Percentiles rank a stretch among this genome's conserved stretches.
Conservation (phyloP, 2,329 filamentous ascomycete species). For the Trichophyton schoenleinii region DNA sequence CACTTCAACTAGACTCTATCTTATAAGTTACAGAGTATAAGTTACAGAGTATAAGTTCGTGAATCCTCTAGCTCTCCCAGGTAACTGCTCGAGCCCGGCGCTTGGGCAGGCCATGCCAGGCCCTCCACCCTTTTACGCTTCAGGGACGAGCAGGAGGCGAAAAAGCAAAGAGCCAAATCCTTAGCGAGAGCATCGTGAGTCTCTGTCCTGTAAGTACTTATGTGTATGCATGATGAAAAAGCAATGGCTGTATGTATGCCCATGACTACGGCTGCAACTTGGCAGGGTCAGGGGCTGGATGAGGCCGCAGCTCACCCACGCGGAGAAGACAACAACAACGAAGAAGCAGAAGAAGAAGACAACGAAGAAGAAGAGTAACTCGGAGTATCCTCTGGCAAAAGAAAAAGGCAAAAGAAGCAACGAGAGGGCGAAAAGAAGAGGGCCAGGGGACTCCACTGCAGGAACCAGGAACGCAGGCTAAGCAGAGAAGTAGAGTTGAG, state of each 20-base stretch:
- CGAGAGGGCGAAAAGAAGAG: not conserved
- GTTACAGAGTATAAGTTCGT: too few relatives aligned
- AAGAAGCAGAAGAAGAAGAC: not conserved
- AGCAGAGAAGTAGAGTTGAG: too few relatives aligned
- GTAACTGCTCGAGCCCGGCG: not conserved
- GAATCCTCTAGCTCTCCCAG: not conserved
- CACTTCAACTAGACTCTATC: not conserved
- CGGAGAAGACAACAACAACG: not conserved
- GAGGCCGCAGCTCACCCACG: too few relatives aligned
- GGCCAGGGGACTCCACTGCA: not conserved
- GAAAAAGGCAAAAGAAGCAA: not conserved
- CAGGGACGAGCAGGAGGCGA: not conserved
- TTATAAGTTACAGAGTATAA: too few relatives aligned
- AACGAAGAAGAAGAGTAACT: not conserved
- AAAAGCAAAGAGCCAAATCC: not conserved
- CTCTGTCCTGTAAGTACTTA: too few relatives aligned
- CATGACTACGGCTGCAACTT: too few relatives aligned
- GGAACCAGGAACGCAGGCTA: not conserved
- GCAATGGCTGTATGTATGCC: too few relatives aligned
- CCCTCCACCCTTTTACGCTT: not conserved
- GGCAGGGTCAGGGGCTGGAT: too few relatives aligned
- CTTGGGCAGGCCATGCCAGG: not conserved
- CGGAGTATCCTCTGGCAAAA: not conserved
- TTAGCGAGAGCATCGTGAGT: too few relatives aligned
- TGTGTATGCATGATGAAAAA: too few relatives aligned